Evolutionary conservation across 441 rosid genomes (phyloP), one percentile per base, ranked within the genome.

Genomic region (Adansonia rubrostipa): DNA sequence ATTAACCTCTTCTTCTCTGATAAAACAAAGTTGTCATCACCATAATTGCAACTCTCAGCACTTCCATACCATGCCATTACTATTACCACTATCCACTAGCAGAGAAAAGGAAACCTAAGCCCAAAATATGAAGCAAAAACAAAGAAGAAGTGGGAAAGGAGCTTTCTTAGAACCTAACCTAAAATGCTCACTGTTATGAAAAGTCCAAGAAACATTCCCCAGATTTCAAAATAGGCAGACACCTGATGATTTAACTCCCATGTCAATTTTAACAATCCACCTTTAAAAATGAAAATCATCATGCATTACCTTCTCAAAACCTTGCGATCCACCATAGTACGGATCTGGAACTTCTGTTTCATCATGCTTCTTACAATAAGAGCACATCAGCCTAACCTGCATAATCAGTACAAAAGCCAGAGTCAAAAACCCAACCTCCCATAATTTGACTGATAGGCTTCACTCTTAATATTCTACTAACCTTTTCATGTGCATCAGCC

Each of bases 401-500:
- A 81, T 14, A 74, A 77, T 68, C 75, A 67, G 70, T 56, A 22
- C 9, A 69, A 73, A 44, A 7, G 48, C 73, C 60, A 88, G 45
- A 91, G 77, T 61, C 4, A 15, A 70, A 50, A 76, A 73, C 15
- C 40, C 54, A 62, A 28, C 33, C 3, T 56, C 6, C 42, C 51
- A 10, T 51, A n/a, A 28, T 28, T 51, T 48, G 19, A 11, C 51
- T n/a, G 58, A 68, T 24, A 66, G 44, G 13, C 4, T 47, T 33
- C 36, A 69, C 74, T 19, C 56, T 76, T 77, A 57, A 3, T 6
- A 22, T 36, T 50, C 73, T 60, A 50, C 82, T 36, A 50, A 95
- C 98, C 94, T 93, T 95, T 74, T 93, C 85, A 77, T 89, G 85
- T 47, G 94, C 97, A 86, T 91, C 93, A 4, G 88, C 89, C n/a